phyloP scores from a whole-genome alignment of 345 rosid genomes.

The Brassica rapa region DNA sequence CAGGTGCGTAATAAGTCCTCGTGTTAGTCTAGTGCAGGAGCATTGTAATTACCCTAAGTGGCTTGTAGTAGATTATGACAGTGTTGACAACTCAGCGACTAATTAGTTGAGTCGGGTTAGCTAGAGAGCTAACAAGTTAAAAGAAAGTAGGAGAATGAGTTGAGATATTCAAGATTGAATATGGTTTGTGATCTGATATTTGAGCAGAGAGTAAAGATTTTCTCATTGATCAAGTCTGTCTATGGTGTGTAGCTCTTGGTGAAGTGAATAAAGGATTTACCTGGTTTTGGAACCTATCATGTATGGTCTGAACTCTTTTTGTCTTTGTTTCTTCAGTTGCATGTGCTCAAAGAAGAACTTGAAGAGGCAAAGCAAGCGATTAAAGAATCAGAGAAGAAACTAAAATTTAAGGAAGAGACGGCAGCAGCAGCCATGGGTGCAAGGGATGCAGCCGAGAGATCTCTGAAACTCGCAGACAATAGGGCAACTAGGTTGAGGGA shows the following conservation, averaged over 20 bases:
- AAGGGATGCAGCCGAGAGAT: conserved; percentile 97
- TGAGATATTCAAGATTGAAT: not conserved
- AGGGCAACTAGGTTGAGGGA: conserved; percentile 93
- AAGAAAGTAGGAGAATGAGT: not conserved
- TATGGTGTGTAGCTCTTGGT: conserved; percentile 3
- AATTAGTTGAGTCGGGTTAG: conserved; percentile 4
- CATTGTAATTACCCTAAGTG: conserved; percentile 11
- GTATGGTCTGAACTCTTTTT: conserved; percentile 4
- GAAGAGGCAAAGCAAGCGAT: conserved; percentile 78
- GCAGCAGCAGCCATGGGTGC: conserved; percentile 98
- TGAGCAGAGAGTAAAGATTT: not conserved
- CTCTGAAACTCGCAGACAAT: conserved; percentile 78
- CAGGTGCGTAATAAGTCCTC: conserved; percentile 51
- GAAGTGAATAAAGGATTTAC: not conserved
- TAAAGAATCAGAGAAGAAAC: conserved; percentile 81
- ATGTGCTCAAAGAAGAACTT: conserved; percentile 69
- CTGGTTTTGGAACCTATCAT: not conserved
- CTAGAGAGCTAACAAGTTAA: not conserved
- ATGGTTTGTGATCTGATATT: not conserved
- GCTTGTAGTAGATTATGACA: conserved; percentile 18
- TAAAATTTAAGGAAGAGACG: conserved; percentile 93
- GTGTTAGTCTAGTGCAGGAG: conserved; percentile 6
- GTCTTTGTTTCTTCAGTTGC: conserved; percentile 55
- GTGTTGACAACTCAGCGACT: conserved; percentile 2
- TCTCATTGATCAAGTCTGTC: not conserved